These are phyloP conservation scores for Penicillium palitans DNA, from an alignment of 2,329 filamentous ascomycete genomes.

Conservation along the genomic window DNA sequence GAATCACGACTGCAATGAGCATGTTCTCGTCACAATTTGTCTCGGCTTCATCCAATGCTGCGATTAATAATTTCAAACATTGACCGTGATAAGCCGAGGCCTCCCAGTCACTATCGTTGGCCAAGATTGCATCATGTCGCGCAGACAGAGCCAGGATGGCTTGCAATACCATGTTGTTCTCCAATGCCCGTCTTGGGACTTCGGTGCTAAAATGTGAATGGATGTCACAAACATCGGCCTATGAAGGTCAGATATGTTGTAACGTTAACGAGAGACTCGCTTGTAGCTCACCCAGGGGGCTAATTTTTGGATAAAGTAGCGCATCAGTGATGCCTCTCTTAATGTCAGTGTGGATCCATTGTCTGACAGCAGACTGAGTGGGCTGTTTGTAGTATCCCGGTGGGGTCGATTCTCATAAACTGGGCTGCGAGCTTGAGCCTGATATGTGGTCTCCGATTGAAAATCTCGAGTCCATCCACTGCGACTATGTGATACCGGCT, in stretches of 20 bases:
- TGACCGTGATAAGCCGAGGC: constrained; percentile 49
- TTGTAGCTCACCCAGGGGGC: constrained; percentile 33
- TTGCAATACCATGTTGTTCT: constrained; percentile 50
- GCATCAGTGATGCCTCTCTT: constrained; percentile 37
- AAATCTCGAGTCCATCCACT: not conserved
- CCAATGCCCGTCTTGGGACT: constrained; percentile 49
- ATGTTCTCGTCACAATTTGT: constrained; percentile 50
- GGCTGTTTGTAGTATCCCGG: constrained; percentile 9
- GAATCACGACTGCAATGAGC: constrained; percentile 51
- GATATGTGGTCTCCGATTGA: not conserved
- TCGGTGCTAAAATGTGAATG: constrained; percentile 47
- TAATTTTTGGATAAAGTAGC: constrained; percentile 37
- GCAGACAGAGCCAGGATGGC: constrained; percentile 51
- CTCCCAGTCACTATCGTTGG: constrained; percentile 41
- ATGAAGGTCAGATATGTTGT: not conserved
- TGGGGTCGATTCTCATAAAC: not conserved
- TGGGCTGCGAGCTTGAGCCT: not conserved
- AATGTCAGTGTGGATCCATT: constrained; percentile 21
- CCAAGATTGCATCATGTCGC: constrained; percentile 46
- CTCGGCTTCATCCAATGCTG: constrained; percentile 45
- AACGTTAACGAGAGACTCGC: not conserved
- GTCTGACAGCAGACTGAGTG: constrained; percentile 13
- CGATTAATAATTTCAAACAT: constrained; percentile 50
- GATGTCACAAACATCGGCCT: constrained; percentile 40
- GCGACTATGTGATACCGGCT: not conserved